A percentile compares a stretch with the other conserved stretches of the same genome.
Evolutionary conservation across 805 yeast species (phyloP).

Genomic region (Komagataella mondaviorum): DNA sequence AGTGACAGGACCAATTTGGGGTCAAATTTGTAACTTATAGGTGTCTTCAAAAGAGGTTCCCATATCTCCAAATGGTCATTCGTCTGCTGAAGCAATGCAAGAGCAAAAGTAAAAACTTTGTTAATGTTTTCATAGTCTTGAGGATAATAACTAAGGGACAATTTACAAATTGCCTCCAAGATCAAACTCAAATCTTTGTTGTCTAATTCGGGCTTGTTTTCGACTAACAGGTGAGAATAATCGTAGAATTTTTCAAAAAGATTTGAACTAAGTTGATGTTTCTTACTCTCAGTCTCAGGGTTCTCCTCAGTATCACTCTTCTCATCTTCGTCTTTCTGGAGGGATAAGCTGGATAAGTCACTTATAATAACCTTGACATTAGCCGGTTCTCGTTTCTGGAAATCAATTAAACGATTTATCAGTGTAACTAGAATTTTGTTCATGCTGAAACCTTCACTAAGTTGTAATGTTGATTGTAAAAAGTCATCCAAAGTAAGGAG

Average conservation of each 20-base stretch:
- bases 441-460: conserved; percentile 61
- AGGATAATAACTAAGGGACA: conserved; percentile 59
- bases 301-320: conserved; percentile 2
- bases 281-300: conserved; percentile 4
- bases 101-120: conserved; percentile 42
- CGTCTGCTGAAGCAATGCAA: conserved; percentile 17
- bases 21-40: conserved; percentile 31
- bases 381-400: conserved; percentile 26
- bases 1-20: conserved; percentile 20
- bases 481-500: conserved; percentile 56
- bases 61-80: conserved; percentile 21
- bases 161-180: conserved; percentile 48
- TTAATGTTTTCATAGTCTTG: conserved; percentile 46
- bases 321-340: not conserved
- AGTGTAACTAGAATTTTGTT: conserved; percentile 55
- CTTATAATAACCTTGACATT: conserved; percentile 1
- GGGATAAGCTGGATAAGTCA: not conserved
- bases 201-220: conserved; percentile 51
- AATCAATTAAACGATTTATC: conserved; percentile 56
- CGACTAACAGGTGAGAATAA: conserved; percentile 42
- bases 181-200: conserved; percentile 52
- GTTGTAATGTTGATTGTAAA: conserved; percentile 47
- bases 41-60: conserved; percentile 18
- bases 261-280: conserved; percentile 7
- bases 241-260: conserved; percentile 56